Evolutionary conservation across 2,329 filamentous ascomycete species (phyloP).

Genomic region (Lasiodiplodia citricola): DNA sequence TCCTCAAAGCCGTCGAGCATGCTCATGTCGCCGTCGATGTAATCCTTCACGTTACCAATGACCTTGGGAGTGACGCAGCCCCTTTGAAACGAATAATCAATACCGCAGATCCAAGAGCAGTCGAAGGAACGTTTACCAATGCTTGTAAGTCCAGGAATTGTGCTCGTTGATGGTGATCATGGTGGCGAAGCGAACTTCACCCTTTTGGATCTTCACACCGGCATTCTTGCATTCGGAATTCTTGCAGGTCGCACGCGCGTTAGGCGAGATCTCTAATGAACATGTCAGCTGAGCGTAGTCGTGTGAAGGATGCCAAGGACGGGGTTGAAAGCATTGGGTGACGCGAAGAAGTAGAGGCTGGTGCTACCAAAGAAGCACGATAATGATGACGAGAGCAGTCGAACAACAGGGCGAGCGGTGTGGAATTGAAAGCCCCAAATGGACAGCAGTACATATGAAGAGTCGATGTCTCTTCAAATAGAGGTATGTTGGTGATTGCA

Average conservation of each 20-base stretch:
- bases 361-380: not conserved
- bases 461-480: no score
- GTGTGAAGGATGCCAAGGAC: not conserved
- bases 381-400: not conserved
- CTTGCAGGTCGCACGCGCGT: slow-evolving; percentile 75
- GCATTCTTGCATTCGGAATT: slow-evolving; percentile 74
- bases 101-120: not conserved
- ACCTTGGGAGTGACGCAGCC: slow-evolving; percentile 84
- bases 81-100: slow-evolving; percentile 58
- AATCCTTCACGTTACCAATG: slow-evolving; percentile 68
- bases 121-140: slow-evolving; percentile 70
- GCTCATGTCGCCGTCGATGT: slow-evolving; percentile 64
- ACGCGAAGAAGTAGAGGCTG: not conserved
- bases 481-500: not conserved
- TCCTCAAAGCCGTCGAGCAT: slow-evolving; percentile 83
- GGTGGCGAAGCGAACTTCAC: slow-evolving; percentile 75
- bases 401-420: not conserved
- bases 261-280: slow-evolving; percentile 70
- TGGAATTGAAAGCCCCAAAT: no score
- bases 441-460: no score
- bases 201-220: slow-evolving; percentile 75
- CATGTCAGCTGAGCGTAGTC: slow-evolving; percentile 15
- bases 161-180: slow-evolving; percentile 69
- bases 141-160: slow-evolving; percentile 76
- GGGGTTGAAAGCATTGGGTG: not conserved